phyloP scores from a whole-genome alignment of 352 stramenopile genomes.

The Globisporangium iwayamae region DNA sequence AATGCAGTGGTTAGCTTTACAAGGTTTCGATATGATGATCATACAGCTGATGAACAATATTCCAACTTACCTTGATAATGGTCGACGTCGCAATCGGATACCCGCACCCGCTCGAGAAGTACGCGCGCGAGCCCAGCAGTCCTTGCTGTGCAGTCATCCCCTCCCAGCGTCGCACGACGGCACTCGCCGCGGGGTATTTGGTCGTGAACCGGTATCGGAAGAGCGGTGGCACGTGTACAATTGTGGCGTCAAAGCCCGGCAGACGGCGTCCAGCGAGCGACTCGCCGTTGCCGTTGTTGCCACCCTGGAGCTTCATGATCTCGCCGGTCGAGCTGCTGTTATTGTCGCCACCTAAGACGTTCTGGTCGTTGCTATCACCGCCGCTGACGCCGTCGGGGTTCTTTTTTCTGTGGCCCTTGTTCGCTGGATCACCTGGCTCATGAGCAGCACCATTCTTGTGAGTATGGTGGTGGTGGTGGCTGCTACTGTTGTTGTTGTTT shows the following conservation, averaged over 20 bases:
- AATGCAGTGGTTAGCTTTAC: background rate
- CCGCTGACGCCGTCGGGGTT: background rate
- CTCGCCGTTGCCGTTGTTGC: constrained; percentile 18
- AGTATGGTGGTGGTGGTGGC: background rate
- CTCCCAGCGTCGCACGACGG: constrained; percentile 79
- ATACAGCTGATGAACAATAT: background rate
- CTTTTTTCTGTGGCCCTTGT: constrained; percentile 5
- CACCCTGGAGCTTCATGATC: constrained; percentile 1
- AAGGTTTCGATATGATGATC: background rate
- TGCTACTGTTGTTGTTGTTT: background rate
- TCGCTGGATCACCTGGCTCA: background rate
- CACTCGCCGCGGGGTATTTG: constrained; percentile 70
- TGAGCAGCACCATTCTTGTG: background rate
- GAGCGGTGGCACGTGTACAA: constrained; percentile 55
- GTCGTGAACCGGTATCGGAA: constrained; percentile 80
- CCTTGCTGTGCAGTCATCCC: constrained; percentile 59
- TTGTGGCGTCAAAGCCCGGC: constrained; percentile 61
- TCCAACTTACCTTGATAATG: constrained; percentile 59
- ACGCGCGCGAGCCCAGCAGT: constrained; percentile 64
- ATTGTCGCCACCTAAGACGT: background rate
- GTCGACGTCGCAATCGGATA: constrained; percentile 81
- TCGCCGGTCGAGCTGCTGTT: constrained; percentile 6
- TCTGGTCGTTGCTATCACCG: background rate
- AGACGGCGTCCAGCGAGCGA: constrained; percentile 61
- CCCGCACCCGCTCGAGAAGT: constrained; percentile 79